These are phyloP conservation scores for Aspergillus indologenus DNA, from an alignment of 495 filamentous ascomycete species.

Conservation along the genomic window DNA sequence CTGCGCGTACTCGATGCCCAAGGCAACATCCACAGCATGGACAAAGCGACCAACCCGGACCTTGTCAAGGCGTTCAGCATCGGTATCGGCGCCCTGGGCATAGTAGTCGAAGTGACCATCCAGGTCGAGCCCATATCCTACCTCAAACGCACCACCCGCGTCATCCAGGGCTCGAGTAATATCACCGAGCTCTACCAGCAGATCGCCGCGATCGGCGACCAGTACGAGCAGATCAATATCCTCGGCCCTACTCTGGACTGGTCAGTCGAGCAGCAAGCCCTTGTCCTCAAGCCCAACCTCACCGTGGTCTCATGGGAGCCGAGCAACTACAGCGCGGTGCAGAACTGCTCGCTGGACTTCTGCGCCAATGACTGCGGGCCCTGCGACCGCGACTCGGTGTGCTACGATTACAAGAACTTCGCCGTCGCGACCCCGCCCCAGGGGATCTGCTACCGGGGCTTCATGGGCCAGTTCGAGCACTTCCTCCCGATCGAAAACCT, in stretches of 20 bases:
- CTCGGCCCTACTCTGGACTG: slow-evolving; percentile 21
- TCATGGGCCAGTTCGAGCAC: slow-evolving; percentile 22
- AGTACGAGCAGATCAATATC: slow-evolving; percentile 19
- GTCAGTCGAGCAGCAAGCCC: slow-evolving; percentile 9
- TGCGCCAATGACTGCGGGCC: slow-evolving; percentile 24
- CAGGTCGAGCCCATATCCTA: slow-evolving; percentile 15
- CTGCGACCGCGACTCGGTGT: slow-evolving; percentile 20
- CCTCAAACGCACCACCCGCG: slow-evolving; percentile 21
- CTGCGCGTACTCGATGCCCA: slow-evolving; percentile 20
- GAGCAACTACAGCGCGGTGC: slow-evolving; percentile 19
- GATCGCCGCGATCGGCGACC: slow-evolving; percentile 12
- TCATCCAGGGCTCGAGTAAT: slow-evolving; percentile 16
- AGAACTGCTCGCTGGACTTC: slow-evolving; percentile 23
- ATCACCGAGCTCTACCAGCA: slow-evolving; percentile 17
- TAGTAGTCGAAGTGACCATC: slow-evolving; percentile 22
- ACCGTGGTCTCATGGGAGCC: slow-evolving; percentile 18
- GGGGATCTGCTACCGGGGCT: slow-evolving; percentile 18
- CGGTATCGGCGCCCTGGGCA: slow-evolving; percentile 21
- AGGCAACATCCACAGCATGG: slow-evolving; percentile 13
- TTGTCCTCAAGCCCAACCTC: slow-evolving; percentile 12
- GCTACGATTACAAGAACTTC: slow-evolving; percentile 20
- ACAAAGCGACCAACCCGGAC: slow-evolving; percentile 17
- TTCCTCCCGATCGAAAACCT: slow-evolving; percentile 21
- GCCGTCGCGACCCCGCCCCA: slow-evolving; percentile 11
- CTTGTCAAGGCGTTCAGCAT: slow-evolving; percentile 24